phyloP scores from a whole-genome alignment of 2,329 filamentous ascomycete genomes.

The Colletotrichum cuscutae region DNA sequence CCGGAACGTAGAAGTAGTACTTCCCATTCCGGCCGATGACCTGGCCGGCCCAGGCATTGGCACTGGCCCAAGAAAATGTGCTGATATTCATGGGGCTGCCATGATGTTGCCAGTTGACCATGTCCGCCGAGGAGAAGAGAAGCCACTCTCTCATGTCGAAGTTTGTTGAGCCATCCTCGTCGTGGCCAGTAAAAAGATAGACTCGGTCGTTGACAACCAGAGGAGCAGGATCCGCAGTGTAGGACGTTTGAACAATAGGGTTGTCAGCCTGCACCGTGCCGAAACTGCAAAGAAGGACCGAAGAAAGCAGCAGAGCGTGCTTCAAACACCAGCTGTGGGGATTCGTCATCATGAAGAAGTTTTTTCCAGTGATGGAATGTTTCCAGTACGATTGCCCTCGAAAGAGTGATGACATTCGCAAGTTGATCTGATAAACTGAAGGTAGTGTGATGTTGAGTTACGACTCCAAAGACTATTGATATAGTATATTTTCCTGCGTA shows the following conservation, averaged over 20 bases:
- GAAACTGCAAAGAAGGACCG: neutral
- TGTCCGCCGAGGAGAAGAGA: conserved; percentile 45
- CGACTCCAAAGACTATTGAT: no score
- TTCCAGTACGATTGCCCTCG: neutral
- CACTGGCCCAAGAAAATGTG: conserved; percentile 46
- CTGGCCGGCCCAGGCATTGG: conserved; percentile 48
- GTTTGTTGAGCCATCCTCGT: conserved; percentile 40
- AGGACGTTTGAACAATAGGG: neutral
- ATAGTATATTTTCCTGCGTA: no score
- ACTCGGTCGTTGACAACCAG: conserved; percentile 41
- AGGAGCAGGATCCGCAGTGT: conserved; percentile 39
- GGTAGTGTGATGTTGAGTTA: no score
- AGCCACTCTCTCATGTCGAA: conserved; percentile 47
- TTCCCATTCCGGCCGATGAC: conserved; percentile 44
- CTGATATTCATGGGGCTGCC: conserved; percentile 39
- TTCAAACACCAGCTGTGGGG: conserved; percentile 14
- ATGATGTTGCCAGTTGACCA: conserved; percentile 47
- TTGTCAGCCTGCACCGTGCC: neutral
- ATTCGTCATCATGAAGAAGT: neutral
- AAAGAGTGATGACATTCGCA: no score
- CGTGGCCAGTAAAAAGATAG: conserved; percentile 46
- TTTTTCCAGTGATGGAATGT: neutral
- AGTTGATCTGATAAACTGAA: no score
- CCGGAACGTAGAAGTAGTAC: conserved; percentile 47
- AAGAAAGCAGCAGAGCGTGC: no score